These are phyloP conservation scores for Leptomonas seymouri DNA, from an alignment of 208 protist species.

Conservation along the genomic window DNA sequence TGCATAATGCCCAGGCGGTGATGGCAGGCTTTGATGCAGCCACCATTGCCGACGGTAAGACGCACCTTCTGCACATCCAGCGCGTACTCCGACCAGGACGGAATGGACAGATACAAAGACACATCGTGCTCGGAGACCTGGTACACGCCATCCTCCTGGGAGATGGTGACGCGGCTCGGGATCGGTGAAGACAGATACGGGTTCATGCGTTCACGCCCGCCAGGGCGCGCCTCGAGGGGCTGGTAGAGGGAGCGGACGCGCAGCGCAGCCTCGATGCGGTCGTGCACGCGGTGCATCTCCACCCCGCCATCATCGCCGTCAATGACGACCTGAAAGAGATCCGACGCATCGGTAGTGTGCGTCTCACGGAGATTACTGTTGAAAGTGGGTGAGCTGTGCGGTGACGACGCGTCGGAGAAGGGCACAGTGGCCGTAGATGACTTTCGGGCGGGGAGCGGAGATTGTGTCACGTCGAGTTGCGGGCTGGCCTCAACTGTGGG, in stretches of 20 bases:
- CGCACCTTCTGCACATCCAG: slow-evolving; percentile 72
- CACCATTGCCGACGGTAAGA: slow-evolving; percentile 73
- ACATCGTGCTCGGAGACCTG: slow-evolving; percentile 60
- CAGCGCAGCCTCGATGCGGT: slow-evolving; percentile 78
- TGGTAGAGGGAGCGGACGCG: slow-evolving; percentile 69
- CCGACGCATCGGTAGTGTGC: slow-evolving; percentile 34
- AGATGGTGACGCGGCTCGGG: slow-evolving; percentile 45
- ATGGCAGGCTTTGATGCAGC: slow-evolving; percentile 76
- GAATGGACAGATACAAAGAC: slow-evolving; percentile 37
- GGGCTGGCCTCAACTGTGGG: background rate
- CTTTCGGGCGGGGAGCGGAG: background rate
- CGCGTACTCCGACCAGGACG: slow-evolving; percentile 69
- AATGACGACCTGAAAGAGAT: slow-evolving; percentile 90
- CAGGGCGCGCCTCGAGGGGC: slow-evolving; percentile 8
- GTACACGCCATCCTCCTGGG: slow-evolving; percentile 69
- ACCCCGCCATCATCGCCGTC: slow-evolving; percentile 91
- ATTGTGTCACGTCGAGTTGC: background rate
- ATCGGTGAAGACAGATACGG: slow-evolving; percentile 26
- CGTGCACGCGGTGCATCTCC: slow-evolving; percentile 83
- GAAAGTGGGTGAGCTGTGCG: background rate
- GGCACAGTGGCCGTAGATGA: slow-evolving; percentile 5
- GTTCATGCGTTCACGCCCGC: slow-evolving; percentile 15
- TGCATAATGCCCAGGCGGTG: slow-evolving; percentile 93
- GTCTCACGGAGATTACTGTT: background rate
- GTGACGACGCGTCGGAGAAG: slow-evolving; percentile 9